These are phyloP conservation scores for Kalmusia sp. DNA, from an alignment of 2,329 filamentous ascomycete genomes.

Conservation along the genomic window DNA sequence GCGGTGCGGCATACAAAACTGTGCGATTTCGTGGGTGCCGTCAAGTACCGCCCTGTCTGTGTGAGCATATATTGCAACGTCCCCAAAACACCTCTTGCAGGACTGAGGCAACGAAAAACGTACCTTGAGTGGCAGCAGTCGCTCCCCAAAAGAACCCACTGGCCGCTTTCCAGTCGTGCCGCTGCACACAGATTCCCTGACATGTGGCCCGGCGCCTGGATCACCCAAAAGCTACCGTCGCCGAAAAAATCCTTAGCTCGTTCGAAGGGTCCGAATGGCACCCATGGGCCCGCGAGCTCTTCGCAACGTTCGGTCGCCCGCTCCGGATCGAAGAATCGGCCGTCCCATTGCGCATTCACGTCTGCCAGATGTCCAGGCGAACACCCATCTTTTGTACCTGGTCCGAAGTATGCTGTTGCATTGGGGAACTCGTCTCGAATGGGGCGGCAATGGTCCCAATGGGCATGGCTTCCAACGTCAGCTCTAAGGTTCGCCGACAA, in stretches of 20 bases:
- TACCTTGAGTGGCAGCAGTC: slow-evolving; percentile 46
- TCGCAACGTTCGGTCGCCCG: slow-evolving; percentile 34
- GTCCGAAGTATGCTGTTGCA: slow-evolving; percentile 39
- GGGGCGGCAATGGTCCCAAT: slow-evolving; percentile 43
- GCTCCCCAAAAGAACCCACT: slow-evolving; percentile 42
- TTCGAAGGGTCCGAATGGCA: slow-evolving; percentile 43
- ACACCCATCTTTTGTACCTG: slow-evolving; percentile 35
- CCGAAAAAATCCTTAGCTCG: slow-evolving; percentile 46
- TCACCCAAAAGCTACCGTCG: slow-evolving; percentile 49
- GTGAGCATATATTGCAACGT: slow-evolving; percentile 7
- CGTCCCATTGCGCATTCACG: slow-evolving; percentile 38
- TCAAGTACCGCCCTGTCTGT: slow-evolving; percentile 33
- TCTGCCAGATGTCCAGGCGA: slow-evolving; percentile 39
- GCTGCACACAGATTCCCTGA: slow-evolving; percentile 48
- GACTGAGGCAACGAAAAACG: neutral
- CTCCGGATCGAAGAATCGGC: slow-evolving; percentile 41
- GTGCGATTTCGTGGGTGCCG: slow-evolving; percentile 33
- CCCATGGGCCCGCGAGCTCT: slow-evolving; percentile 39
- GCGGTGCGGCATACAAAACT: slow-evolving; percentile 30
- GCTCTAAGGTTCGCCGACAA: neutral
- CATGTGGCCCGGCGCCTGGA: slow-evolving; percentile 48
- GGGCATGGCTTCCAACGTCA: slow-evolving; percentile 35
- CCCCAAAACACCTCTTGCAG: neutral
- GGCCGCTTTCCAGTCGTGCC: slow-evolving; percentile 29
- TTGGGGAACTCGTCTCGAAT: slow-evolving; percentile 37